These are phyloP conservation scores for Drechmeria coniospora DNA, from an alignment of 2,329 filamentous ascomycete species.

Conservation along the genomic window DNA sequence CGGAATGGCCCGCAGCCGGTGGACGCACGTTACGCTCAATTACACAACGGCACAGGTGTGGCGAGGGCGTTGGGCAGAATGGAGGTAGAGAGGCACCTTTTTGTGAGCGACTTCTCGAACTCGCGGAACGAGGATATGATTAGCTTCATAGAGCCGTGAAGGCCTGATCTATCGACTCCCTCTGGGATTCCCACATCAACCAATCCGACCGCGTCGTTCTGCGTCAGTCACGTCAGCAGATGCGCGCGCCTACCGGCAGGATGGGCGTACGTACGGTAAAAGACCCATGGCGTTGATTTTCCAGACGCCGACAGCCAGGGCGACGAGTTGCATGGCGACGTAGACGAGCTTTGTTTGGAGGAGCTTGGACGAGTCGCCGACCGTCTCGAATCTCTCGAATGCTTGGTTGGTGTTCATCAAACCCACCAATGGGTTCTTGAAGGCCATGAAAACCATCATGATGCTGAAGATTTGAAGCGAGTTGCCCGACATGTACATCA, in stretches of 20 bases:
- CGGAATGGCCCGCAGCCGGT: too few relatives aligned
- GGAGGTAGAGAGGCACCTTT: too few relatives aligned
- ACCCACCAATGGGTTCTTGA: conserved; percentile 87
- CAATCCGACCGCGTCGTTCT: conserved; percentile 94
- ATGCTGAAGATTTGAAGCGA: conserved; percentile 97
- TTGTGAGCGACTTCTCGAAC: too few relatives aligned
- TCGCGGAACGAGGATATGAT: too few relatives aligned
- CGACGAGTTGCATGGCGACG: conserved; percentile 70
- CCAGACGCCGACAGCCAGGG: conserved; percentile 78
- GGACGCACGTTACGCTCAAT: background rate
- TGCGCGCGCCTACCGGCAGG: background rate
- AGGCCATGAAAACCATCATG: conserved; percentile 99
- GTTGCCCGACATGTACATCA: conserved; percentile 99
- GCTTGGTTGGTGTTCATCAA: conserved; percentile 68
- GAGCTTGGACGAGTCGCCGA: conserved; percentile 57
- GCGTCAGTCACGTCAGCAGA: conserved; percentile 1
- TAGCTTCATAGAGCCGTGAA: conserved; percentile 35
- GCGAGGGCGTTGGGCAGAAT: conserved; percentile 4
- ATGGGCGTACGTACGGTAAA: conserved; percentile 53
- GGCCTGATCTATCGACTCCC: conserved; percentile 51
- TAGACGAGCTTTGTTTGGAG: conserved; percentile 78
- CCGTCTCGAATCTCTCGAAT: conserved; percentile 84
- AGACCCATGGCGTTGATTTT: conserved; percentile 95
- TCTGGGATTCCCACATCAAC: conserved; percentile 83
- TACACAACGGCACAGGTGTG: conserved; percentile 2